phyloP scores from a whole-genome alignment of 2,329 filamentous ascomycete genomes.

The Grosmannia penicillata region DNA sequence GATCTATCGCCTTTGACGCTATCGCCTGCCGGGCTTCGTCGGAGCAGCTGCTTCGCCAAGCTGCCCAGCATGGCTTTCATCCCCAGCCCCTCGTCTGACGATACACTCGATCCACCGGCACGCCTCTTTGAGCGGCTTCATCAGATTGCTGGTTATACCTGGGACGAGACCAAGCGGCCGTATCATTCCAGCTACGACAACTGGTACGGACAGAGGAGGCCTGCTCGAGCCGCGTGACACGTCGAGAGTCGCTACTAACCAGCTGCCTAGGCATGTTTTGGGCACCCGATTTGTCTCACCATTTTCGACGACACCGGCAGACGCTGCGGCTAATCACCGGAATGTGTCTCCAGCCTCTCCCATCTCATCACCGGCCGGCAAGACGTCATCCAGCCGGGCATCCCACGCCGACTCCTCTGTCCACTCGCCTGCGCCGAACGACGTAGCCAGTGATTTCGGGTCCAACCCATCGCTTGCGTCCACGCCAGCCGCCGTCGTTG shows the following conservation, averaged over 20 bases:
- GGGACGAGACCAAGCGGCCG: slow-evolving; percentile 50
- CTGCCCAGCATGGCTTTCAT: slow-evolving; percentile 30
- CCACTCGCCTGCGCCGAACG: slow-evolving; percentile 20
- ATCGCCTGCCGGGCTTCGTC: too few species aligned
- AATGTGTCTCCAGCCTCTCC: too few species aligned
- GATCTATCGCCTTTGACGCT: background rate
- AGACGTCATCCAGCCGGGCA: slow-evolving; percentile 26
- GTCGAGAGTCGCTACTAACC: too few species aligned
- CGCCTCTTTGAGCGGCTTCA: slow-evolving; percentile 59
- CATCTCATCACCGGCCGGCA: slow-evolving; percentile 28
- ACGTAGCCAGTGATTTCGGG: slow-evolving; percentile 24
- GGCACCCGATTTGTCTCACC: slow-evolving; percentile 44
- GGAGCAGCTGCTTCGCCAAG: background rate
- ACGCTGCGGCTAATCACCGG: slow-evolving; percentile 14
- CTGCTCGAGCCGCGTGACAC: too few species aligned
- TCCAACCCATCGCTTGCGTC: slow-evolving; percentile 18
- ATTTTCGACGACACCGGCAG: slow-evolving; percentile 26
- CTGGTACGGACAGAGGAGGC: slow-evolving; percentile 46
- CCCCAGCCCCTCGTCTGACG: slow-evolving; percentile 29
- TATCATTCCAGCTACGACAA: slow-evolving; percentile 69
- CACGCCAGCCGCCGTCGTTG: slow-evolving; percentile 5
- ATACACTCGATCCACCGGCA: slow-evolving; percentile 46
- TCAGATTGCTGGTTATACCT: slow-evolving; percentile 60
- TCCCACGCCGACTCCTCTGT: slow-evolving; percentile 23
- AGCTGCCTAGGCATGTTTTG: slow-evolving; percentile 51